Conservation (phyloP, 495 filamentous ascomycete species). For the Collariella sp. region DNA sequence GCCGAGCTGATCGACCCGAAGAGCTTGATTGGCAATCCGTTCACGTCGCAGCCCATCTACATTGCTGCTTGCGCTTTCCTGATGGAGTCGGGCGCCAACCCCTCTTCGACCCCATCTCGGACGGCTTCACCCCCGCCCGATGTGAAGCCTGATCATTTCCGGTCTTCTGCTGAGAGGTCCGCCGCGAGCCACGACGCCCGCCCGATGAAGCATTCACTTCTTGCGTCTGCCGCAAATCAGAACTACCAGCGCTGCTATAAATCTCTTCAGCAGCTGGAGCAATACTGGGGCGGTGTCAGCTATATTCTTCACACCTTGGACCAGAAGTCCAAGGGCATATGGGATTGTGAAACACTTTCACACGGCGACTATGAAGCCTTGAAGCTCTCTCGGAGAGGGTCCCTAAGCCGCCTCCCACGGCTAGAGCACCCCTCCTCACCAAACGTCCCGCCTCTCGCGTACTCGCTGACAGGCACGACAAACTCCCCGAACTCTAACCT, state of each 20-base stretch:
- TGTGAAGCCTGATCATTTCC: conserved; percentile 12
- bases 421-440: conserved; percentile 32
- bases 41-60: conserved; percentile 83
- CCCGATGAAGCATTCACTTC: conserved; percentile 58
- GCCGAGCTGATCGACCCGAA: conserved; percentile 70
- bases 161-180: neutral
- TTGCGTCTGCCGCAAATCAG: conserved; percentile 65
- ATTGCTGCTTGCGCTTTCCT: conserved; percentile 82
- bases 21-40: conserved; percentile 76
- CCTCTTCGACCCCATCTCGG: conserved; percentile 48
- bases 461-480: conserved; percentile 71
- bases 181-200: conserved; percentile 36
- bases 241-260: conserved; percentile 79
- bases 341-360: conserved; percentile 71
- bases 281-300: conserved; percentile 76
- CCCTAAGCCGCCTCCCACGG: conserved; percentile 23
- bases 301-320: conserved; percentile 83
- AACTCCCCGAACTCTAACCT: conserved; percentile 74
- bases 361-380: conserved; percentile 68
- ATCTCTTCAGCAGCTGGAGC: conserved; percentile 62
- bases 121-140: conserved; percentile 36
- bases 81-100: conserved; percentile 62
- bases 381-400: conserved; percentile 46
- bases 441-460: conserved; percentile 53
- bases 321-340: conserved; percentile 76